These are phyloP conservation scores for Moniliophthora roreri DNA, from an alignment of 1,284 basidiomycete species.

Conservation along the genomic window DNA sequence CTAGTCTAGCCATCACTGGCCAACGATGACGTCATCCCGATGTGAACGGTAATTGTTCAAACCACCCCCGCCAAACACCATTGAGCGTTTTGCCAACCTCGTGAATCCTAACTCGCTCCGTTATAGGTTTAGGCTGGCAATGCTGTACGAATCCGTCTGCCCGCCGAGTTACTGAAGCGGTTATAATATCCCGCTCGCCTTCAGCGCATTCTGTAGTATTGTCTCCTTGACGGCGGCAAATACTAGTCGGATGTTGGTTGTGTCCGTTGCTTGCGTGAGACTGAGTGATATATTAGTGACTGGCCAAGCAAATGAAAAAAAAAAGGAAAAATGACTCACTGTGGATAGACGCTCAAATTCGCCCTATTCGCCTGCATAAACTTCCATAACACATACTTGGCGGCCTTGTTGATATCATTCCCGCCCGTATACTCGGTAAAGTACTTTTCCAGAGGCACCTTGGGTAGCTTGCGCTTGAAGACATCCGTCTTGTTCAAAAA, in stretches of 20 bases:
- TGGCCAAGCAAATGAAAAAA: conserved; percentile 9
- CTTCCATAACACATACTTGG: conserved; percentile 96
- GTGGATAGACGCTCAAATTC: conserved; percentile 86
- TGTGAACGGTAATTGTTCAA: no score
- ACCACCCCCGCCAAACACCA: no score
- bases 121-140: no score
- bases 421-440: conserved; percentile 97
- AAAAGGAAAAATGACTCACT: conserved; percentile 53
- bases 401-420: conserved; percentile 94
- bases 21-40: no score
- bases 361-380: conserved; percentile 96
- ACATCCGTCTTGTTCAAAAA: conserved; percentile 97
- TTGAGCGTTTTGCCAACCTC: no score
- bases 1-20: no score
- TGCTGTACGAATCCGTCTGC: no score
- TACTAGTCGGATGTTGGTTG: conserved; percentile 83
- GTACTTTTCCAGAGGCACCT: conserved; percentile 84
- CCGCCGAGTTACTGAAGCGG: no score
- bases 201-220: conserved; percentile 87
- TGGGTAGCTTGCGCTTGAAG: conserved; percentile 91
- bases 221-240: conserved; percentile 98
- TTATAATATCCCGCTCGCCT: conserved; percentile 33
- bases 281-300: conserved; percentile 33
- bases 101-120: no score
- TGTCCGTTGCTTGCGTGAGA: conserved; percentile 81